These are phyloP conservation scores for Jacaranda copaia DNA, from an alignment of 257 asterid genomes.

Conservation along the genomic window DNA sequence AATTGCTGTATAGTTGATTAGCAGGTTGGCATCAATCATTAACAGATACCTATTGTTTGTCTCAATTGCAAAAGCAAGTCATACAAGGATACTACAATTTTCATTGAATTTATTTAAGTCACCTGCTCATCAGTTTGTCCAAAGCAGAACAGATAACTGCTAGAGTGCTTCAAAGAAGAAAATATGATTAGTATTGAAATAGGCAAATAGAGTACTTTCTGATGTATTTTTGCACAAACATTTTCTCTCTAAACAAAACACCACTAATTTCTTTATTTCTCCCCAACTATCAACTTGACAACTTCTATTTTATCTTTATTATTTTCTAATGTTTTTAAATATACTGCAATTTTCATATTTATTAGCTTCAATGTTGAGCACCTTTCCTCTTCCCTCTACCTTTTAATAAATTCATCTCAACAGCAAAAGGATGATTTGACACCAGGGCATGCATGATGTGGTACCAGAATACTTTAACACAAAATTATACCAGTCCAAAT, in stretches of 20 bases:
- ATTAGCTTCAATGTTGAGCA: slow-evolving; percentile 20
- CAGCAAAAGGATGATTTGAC: slow-evolving; percentile 15
- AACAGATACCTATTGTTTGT: slow-evolving; percentile 5
- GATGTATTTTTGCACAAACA: slow-evolving; percentile 1
- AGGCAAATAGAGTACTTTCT: slow-evolving; percentile 10
- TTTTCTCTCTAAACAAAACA: not conserved
- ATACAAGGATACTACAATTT: slow-evolving; percentile 7
- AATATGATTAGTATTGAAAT: not conserved
- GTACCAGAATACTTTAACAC: slow-evolving; percentile 4
- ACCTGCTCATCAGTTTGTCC: slow-evolving; percentile 22
- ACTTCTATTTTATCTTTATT: not conserved
- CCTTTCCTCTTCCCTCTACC: slow-evolving; percentile 15
- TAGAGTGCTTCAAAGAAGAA: slow-evolving; percentile 13
- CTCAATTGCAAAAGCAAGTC: slow-evolving; percentile 26
- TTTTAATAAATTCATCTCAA: slow-evolving; percentile 23
- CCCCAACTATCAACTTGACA: slow-evolving; percentile 17
- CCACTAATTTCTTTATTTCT: not conserved
- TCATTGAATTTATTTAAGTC: not conserved
- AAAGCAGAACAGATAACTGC: slow-evolving; percentile 13
- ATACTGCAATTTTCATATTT: not conserved
- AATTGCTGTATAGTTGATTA: slow-evolving; percentile 8
- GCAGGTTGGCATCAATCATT: slow-evolving; percentile 11
- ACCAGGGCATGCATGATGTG: slow-evolving; percentile 4
- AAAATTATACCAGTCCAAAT: slow-evolving; percentile 18
- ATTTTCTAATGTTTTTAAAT: not conserved